Evolutionary conservation across 2,329 filamentous ascomycete species (phyloP), one percentile per base, ranked within the genome.

Genomic region (Colletotrichum trifolii): DNA sequence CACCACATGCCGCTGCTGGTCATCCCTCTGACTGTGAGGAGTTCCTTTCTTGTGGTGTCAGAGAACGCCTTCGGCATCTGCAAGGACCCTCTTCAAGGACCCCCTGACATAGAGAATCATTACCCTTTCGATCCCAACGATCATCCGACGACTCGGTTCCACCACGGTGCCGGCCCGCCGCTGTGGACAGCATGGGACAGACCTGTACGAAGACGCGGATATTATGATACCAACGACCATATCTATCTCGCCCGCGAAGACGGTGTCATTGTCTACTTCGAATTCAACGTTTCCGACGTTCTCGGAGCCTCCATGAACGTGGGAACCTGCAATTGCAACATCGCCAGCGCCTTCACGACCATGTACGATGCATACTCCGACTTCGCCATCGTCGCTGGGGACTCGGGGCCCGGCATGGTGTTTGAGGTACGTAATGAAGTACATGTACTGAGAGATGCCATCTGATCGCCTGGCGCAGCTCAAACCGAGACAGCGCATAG

Each of bases 161-260:
- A 83, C 68, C 81, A 83, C 66, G 87, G 82, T 34, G 75, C 66
- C 39, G 77, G 72, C 40, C 73, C 67, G 43, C 91, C 91, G 1
- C 76, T 92, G 4, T 97, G 94, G 92, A 91, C 91, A 4, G 88
- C 91, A 33, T 99, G 95, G 94, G 88, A 93, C 35, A 87, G 92
- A 64, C 91, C 94, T 2, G 85, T 88, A 64, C 89, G 95, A 8
- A 85, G 88, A 33, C 84, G 84, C 65, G 78, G 81, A 11, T 91
- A 90, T 69, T 85, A 86, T 56, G 80, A 85, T 58, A 83, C 81
- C 15, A 88, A 89, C 40, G 96, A 98, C 72, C 88, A 90, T 65
- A 88, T 98, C 53, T 97, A 96, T 73, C 81, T 99, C 13, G 92
- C 91, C 10, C 88, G 94, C 59, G 95, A 98, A 77, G 95, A 98